These are phyloP conservation scores for Mesembryanthemum crystallinum DNA, from an alignment of 148 eudicot genomes.

Conservation along the genomic window DNA sequence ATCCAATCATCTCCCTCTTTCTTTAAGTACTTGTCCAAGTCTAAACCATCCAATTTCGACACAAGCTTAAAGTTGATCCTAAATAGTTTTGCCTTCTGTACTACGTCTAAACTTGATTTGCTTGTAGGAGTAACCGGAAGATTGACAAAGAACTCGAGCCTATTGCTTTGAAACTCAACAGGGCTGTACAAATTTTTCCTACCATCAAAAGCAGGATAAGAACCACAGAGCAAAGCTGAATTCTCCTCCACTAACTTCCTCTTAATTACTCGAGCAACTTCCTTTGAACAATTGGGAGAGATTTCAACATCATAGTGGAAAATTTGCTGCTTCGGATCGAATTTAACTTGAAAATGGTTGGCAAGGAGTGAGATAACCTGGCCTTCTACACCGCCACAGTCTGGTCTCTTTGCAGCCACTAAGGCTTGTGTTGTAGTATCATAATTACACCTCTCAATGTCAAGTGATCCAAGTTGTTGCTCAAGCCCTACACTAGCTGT, in stretches of 20 bases:
- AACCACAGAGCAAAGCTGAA: constrained; percentile 44
- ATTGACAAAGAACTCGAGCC: constrained; percentile 65
- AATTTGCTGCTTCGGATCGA: constrained; percentile 50
- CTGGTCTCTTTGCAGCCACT: constrained; percentile 74
- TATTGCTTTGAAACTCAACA: constrained; percentile 59
- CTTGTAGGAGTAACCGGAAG: constrained; percentile 45
- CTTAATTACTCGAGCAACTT: constrained; percentile 65
- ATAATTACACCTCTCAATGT: constrained; percentile 32
- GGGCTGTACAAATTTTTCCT: constrained; percentile 77
- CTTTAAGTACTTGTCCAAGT: constrained; percentile 50
- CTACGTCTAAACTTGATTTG: constrained; percentile 26
- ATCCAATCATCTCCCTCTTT: constrained; percentile 49
- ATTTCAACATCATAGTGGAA: constrained; percentile 88
- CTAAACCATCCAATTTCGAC: constrained; percentile 69
- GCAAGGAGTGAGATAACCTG: constrained; percentile 65
- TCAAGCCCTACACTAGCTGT: constrained; percentile 39
- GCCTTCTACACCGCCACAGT: constrained; percentile 79
- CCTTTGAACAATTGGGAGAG: constrained; percentile 72
- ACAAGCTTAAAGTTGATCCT: constrained; percentile 71
- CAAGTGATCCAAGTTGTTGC: constrained; percentile 25
- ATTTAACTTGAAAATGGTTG: constrained; percentile 79
- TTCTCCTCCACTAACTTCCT: constrained; percentile 59
- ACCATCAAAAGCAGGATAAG: constrained; percentile 80
- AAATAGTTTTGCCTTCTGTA: constrained; percentile 43
- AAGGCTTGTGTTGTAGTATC: constrained; percentile 31